A percentile compares a stretch with the other conserved stretches of the same genome.
These are phyloP conservation scores for Russula foetens DNA, from an alignment of 768 basidiomycete genomes.

Conservation along the genomic window DNA sequence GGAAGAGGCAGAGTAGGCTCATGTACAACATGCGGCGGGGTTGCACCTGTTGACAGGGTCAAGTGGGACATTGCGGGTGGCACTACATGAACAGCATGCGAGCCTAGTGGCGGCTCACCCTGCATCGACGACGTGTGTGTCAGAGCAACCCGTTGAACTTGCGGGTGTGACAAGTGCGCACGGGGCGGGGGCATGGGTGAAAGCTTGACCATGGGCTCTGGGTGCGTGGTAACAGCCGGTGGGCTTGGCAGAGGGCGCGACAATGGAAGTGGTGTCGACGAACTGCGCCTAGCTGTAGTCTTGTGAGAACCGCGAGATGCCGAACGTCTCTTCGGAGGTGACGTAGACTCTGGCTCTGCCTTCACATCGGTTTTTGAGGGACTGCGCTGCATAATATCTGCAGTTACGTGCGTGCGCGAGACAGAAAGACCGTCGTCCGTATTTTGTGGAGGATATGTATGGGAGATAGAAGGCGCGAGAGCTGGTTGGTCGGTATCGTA, in stretches of 20 bases:
- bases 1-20: not conserved
- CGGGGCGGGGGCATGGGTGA: conserved; percentile 1
- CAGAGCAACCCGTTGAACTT: not conserved
- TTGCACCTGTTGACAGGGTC: not conserved
- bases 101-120: not conserved
- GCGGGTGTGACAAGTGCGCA: not conserved
- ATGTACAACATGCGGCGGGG: not conserved
- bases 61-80: not conserved
- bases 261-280: conserved; percentile 10
- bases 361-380: not conserved
- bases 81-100: not conserved
- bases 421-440: not conserved
- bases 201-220: conserved; percentile 3
- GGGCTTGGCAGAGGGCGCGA: conserved; percentile 16
- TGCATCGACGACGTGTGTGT: not conserved
- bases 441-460: not conserved
- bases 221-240: conserved; percentile 2
- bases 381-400: not conserved
- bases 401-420: not conserved
- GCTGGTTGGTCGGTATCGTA: not conserved
- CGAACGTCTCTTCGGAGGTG: not conserved
- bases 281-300: not conserved
- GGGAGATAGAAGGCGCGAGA: not conserved
- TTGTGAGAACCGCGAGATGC: not conserved
- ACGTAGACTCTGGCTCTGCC: not conserved